Percentiles rank a stretch among this genome's conserved stretches.
Evolutionary conservation across 805 yeast species (phyloP).

Genomic region (Schwanniomyces vanrijiae): DNA sequence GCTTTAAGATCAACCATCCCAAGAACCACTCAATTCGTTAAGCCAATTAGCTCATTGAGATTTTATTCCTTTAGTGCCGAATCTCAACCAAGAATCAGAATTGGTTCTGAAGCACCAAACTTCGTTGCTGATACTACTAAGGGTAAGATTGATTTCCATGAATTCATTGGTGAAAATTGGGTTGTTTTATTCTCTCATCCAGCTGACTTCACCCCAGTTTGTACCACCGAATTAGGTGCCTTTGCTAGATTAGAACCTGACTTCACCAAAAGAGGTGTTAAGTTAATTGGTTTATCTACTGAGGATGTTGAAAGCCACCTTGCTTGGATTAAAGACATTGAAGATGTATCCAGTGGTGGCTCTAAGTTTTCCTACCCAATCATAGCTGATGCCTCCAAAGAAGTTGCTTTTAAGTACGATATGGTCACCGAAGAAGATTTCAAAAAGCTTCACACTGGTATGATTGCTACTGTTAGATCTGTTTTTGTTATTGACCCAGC

Average conservation of each 20-base stretch:
- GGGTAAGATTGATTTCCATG: conserved; percentile 64
- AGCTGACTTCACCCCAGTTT: conserved; percentile 77
- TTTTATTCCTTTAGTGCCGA: conserved; percentile 32
- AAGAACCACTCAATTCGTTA: conserved; percentile 1
- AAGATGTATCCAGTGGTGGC: conserved; percentile 58
- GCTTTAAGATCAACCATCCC: conserved; percentile 3
- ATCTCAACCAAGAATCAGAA: conserved; percentile 45
- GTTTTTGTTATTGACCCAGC: conserved; percentile 71
- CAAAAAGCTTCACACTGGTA: conserved; percentile 58
- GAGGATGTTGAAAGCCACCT: conserved; percentile 62
- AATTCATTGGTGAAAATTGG: conserved; percentile 63
- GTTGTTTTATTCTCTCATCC: conserved; percentile 72
- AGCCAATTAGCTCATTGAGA: conserved; percentile 13
- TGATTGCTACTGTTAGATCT: conserved; percentile 67
- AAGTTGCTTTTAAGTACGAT: conserved; percentile 62
- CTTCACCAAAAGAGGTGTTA: conserved; percentile 62
- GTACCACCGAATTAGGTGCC: conserved; percentile 78
- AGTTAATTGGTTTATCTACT: conserved; percentile 68
- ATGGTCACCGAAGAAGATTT: conserved; percentile 71
- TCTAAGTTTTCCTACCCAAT: conserved; percentile 61
- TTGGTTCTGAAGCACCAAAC: conserved; percentile 70
- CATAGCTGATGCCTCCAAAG: conserved; percentile 63
- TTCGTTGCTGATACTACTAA: conserved; percentile 62
- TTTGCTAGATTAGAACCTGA: conserved; percentile 71
- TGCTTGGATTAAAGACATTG: conserved; percentile 71